These are phyloP conservation scores for Eruca vesicaria DNA, from an alignment of 441 rosid genomes.

Conservation along the genomic window DNA sequence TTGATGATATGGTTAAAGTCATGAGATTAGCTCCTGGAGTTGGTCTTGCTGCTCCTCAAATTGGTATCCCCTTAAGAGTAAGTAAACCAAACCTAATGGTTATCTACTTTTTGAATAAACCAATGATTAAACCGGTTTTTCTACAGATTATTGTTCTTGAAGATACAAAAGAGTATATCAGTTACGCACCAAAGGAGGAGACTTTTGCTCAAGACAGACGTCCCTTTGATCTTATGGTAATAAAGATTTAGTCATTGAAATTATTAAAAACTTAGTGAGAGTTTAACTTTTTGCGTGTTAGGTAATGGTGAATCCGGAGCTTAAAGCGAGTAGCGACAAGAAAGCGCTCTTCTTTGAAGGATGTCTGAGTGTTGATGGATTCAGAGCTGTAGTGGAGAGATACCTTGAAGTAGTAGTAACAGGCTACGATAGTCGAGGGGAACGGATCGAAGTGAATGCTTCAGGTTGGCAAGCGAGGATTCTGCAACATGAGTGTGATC, in stretches of 20 bases:
- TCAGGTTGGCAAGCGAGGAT: conserved; percentile 96
- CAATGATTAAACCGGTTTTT: not conserved
- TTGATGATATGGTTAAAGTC: conserved; percentile 71
- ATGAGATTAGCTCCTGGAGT: conserved; percentile 93
- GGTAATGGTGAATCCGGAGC: conserved; percentile 89
- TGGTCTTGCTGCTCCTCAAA: conserved; percentile 97
- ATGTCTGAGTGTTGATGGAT: conserved; percentile 89
- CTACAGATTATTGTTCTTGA: conserved; percentile 83
- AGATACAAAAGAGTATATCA: conserved; percentile 77
- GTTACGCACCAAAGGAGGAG: conserved; percentile 79
- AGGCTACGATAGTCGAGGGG: conserved; percentile 64
- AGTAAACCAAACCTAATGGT: not conserved
- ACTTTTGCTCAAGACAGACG: conserved; percentile 65
- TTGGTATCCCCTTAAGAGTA: conserved; percentile 80
- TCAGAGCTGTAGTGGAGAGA: conserved; percentile 84
- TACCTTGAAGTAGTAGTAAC: conserved; percentile 75
- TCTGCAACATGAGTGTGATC: conserved; percentile 91
- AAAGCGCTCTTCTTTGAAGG: conserved; percentile 86
- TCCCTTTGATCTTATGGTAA: conserved; percentile 80
- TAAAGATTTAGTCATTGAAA: not conserved
- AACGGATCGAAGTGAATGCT: conserved; percentile 64
- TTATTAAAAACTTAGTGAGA: conserved; percentile 2
- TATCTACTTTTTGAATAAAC: not conserved
- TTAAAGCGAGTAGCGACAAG: conserved; percentile 56
- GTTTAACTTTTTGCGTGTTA: conserved; percentile 17